Percentiles rank a stretch among this genome's conserved stretches.
phyloP scores from a whole-genome alignment of 257 asterid species.

The Fraxinus americana region DNA sequence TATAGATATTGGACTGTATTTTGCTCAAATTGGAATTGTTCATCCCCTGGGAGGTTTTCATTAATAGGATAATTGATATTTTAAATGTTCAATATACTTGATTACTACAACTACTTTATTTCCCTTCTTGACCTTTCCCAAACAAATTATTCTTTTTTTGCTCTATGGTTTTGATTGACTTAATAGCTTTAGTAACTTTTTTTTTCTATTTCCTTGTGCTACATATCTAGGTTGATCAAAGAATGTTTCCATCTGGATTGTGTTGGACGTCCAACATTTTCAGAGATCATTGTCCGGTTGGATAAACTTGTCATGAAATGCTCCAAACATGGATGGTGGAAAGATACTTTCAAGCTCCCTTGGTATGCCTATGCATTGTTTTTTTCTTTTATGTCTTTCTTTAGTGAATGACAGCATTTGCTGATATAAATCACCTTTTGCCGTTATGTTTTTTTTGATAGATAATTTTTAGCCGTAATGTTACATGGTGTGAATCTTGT shows the following conservation, averaged over 20 bases:
- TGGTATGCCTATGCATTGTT: slow-evolving; percentile 50
- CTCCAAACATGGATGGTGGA: slow-evolving; percentile 95
- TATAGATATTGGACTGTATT: not conserved
- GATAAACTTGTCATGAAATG: slow-evolving; percentile 66
- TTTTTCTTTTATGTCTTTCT: not conserved
- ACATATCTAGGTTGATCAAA: slow-evolving; percentile 69
- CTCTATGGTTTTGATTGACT: not conserved
- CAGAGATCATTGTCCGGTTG: slow-evolving; percentile 69
- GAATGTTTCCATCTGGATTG: slow-evolving; percentile 81
- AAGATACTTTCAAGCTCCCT: slow-evolving; percentile 92
- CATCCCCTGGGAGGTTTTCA: not conserved
- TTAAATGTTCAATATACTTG: not conserved
- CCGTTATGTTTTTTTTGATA: not conserved
- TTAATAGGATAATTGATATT: not conserved
- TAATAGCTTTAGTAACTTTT: not conserved
- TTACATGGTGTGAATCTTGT: not conserved
- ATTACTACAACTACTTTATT: not conserved
- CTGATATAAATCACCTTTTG: not conserved
- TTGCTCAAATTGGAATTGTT: not conserved
- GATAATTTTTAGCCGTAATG: not conserved
- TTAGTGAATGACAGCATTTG: not conserved
- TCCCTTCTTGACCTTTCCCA: not conserved
- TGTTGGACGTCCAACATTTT: slow-evolving; percentile 64
- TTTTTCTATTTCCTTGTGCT: slow-evolving; percentile 2
- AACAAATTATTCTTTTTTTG: not conserved